A percentile compares a stretch with the other conserved stretches of the same genome.
phyloP scores from a whole-genome alignment of 2,329 filamentous ascomycete genomes.

The Diaporthe aspalathi region DNA sequence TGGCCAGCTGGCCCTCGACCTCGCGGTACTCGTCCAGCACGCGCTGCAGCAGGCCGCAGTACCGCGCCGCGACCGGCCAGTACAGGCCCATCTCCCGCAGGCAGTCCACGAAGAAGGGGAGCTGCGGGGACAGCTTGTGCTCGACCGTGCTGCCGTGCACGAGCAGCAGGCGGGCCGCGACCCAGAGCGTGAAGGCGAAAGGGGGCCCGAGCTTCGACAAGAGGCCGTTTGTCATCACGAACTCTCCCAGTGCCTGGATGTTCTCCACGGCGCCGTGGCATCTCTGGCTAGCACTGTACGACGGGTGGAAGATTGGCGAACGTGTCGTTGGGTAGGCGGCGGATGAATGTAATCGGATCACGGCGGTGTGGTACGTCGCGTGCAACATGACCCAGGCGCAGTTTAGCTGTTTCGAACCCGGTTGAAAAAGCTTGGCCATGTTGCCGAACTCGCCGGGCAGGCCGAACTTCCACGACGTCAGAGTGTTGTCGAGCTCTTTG shows the following conservation, averaged over 20 bases:
- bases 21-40: slow-evolving; percentile 89
- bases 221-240: slow-evolving; percentile 79
- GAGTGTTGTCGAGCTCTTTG: slow-evolving; percentile 82
- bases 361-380: slow-evolving; percentile 87
- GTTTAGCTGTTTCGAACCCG: slow-evolving; percentile 76
- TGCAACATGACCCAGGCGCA: slow-evolving; percentile 93
- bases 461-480: slow-evolving; percentile 86
- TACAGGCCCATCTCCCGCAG: slow-evolving; percentile 82
- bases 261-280: slow-evolving; percentile 87
- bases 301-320: slow-evolving; percentile 89
- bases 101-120: slow-evolving; percentile 84
- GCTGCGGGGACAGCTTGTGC: slow-evolving; percentile 82
- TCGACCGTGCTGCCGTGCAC: slow-evolving; percentile 93
- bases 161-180: slow-evolving; percentile 85
- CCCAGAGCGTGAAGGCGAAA: slow-evolving; percentile 94
- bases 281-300: slow-evolving; percentile 84
- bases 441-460: slow-evolving; percentile 87
- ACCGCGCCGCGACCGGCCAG: slow-evolving; percentile 88
- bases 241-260: slow-evolving; percentile 81
- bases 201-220: slow-evolving; percentile 86
- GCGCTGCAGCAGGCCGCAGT: slow-evolving; percentile 81
- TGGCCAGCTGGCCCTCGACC: slow-evolving; percentile 76
- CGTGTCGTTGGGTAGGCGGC: slow-evolving; percentile 91
- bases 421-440: slow-evolving; percentile 81
- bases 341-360: slow-evolving; percentile 91